phyloP scores from a whole-genome alignment of 257 asterid genomes.

The Lycium barbarum region DNA sequence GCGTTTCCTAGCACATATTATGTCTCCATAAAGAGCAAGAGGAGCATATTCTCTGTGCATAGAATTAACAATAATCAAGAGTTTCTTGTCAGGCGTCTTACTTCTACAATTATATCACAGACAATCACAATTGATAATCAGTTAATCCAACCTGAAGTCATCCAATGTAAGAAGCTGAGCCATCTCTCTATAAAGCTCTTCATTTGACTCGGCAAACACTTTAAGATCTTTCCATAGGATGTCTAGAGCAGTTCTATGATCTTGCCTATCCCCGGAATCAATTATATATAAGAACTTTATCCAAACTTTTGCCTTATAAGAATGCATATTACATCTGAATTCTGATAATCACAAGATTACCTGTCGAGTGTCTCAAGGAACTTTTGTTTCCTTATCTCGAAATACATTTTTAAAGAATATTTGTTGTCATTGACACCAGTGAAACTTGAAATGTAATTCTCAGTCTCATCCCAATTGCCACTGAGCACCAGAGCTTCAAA shows the following conservation, averaged over 20 bases:
- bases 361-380: constrained; percentile 80
- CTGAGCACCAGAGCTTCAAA: constrained; percentile 58
- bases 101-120: constrained; percentile 13
- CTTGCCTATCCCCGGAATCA: constrained; percentile 51
- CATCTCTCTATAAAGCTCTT: constrained; percentile 66
- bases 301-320: background rate
- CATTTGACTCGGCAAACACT: constrained; percentile 59
- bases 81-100: background rate
- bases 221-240: constrained; percentile 73
- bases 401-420: constrained; percentile 65
- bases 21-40: constrained; percentile 65
- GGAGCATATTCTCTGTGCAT: constrained; percentile 59
- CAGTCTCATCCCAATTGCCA: constrained; percentile 67
- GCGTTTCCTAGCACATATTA: constrained; percentile 54
- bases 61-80: constrained; percentile 25
- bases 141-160: constrained; percentile 62
- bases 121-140: constrained; percentile 12
- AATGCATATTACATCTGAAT: background rate
- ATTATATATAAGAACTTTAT: background rate
- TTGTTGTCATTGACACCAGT: constrained; percentile 53
- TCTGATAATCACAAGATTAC: constrained; percentile 44
- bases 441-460: constrained; percentile 67
- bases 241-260: constrained; percentile 55
- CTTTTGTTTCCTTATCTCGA: constrained; percentile 81
- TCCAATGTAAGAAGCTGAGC: constrained; percentile 62